Conservation (phyloP, 371 early-diverging fungal genomes). For the Conidiobolus incongruus region DNA sequence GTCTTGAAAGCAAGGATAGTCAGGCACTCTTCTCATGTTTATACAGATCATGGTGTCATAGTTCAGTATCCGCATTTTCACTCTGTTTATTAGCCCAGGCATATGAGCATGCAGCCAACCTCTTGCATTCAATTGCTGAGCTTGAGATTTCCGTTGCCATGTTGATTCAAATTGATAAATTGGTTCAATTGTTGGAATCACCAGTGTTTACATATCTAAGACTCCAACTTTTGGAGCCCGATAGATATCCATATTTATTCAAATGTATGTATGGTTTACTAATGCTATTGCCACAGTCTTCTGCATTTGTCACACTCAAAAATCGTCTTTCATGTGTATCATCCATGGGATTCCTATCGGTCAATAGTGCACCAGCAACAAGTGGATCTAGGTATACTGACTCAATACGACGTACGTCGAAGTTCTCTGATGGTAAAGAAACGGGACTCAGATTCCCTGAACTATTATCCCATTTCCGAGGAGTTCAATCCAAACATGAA, state of each 20-base stretch:
- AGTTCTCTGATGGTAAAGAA: neutral
- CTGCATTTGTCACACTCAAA: slow-evolving; percentile 73
- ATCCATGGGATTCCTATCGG: slow-evolving; percentile 26
- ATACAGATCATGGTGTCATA: slow-evolving; percentile 81
- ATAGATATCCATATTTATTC: slow-evolving; percentile 54
- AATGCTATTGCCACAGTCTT: slow-evolving; percentile 81
- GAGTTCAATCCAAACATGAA: slow-evolving; percentile 30
- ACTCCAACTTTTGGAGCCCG: slow-evolving; percentile 72
- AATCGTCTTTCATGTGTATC: slow-evolving; percentile 62
- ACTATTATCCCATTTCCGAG: slow-evolving; percentile 28
- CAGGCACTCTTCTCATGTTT: slow-evolving; percentile 50
- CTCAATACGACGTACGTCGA: slow-evolving; percentile 6
- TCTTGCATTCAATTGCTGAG: slow-evolving; percentile 56
- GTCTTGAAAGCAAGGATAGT: slow-evolving; percentile 25
- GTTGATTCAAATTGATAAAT: slow-evolving; percentile 76
- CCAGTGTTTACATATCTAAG: slow-evolving; percentile 83
- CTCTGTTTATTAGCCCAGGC: slow-evolving; percentile 73
- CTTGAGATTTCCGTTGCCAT: slow-evolving; percentile 74
- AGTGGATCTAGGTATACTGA: slow-evolving; percentile 1
- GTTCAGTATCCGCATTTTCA: slow-evolving; percentile 66
- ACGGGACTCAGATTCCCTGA: slow-evolving; percentile 20
- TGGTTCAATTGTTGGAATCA: slow-evolving; percentile 82
- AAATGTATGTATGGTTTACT: slow-evolving; percentile 75
- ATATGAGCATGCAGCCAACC: slow-evolving; percentile 60
- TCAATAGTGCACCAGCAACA: slow-evolving; percentile 7